phyloP scores from a whole-genome alignment of 306 rosid genomes.

The Prunus salicina region DNA sequence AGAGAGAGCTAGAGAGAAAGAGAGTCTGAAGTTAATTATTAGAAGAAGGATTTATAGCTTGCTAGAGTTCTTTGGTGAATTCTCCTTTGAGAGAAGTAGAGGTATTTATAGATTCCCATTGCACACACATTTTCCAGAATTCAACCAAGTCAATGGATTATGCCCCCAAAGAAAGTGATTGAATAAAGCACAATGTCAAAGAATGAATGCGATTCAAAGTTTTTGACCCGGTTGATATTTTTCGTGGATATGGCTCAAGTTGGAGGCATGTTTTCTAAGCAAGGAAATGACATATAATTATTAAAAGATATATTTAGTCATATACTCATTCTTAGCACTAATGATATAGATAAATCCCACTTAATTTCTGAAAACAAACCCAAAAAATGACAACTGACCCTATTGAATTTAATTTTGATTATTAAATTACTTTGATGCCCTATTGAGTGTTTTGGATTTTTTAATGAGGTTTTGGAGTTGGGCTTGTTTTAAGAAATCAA shows the following conservation, averaged over 20 bases:
- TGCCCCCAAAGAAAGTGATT: not conserved
- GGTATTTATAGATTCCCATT: conserved; percentile 9
- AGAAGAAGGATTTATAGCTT: not conserved
- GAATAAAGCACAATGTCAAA: not conserved
- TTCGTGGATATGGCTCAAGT: not conserved
- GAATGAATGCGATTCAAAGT: not conserved
- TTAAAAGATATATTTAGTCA: too few species aligned
- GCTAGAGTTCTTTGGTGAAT: conserved; percentile 9
- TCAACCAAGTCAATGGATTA: not conserved
- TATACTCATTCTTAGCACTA: too few species aligned
- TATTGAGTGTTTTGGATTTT: too few species aligned
- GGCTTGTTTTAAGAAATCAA: too few species aligned
- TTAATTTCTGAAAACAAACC: too few species aligned
- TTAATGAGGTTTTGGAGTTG: too few species aligned
- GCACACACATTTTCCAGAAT: not conserved
- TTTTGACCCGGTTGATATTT: not conserved
- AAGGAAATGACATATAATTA: not conserved
- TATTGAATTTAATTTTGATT: too few species aligned
- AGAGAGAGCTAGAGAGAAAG: not conserved
- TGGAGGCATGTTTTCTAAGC: not conserved
- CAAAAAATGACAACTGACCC: too few species aligned
- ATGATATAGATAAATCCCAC: too few species aligned
- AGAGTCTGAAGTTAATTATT: not conserved
- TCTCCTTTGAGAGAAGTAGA: not conserved
- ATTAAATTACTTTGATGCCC: too few species aligned